Percentiles rank a stretch among this genome's conserved stretches.
Evolutionary conservation across 1,284 basidiomycete species (phyloP).

Genomic region (Naganishia sp.): DNA sequence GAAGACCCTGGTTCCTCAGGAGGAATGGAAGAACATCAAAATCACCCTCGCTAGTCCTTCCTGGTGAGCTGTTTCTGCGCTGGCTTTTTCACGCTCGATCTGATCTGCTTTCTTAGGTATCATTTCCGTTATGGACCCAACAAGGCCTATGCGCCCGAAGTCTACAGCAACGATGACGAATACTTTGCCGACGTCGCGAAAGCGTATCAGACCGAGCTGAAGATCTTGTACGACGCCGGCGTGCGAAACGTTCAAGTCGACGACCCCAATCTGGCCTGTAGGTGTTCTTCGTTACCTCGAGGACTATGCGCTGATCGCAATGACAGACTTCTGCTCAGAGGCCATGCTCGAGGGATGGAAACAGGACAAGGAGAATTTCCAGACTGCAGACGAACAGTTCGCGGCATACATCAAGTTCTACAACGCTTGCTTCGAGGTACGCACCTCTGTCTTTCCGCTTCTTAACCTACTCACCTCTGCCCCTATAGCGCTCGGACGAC

Average conservation of each 20-base stretch:
- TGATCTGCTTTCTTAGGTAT: conserved; percentile 46
- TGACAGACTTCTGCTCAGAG: conserved; percentile 39
- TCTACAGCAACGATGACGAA: conserved; percentile 36
- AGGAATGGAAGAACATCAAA: conserved; percentile 59
- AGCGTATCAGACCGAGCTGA: conserved; percentile 71
- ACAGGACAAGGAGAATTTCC: conserved; percentile 64
- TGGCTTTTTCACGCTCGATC: not conserved
- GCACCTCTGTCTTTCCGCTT: not conserved
- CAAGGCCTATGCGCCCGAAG: conserved; percentile 40
- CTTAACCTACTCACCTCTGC: not conserved
- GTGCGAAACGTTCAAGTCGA: conserved; percentile 32
- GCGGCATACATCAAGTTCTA: conserved; percentile 70
- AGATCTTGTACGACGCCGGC: conserved; percentile 69
- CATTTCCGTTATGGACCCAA: conserved; percentile 37
- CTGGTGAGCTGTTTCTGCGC: conserved; percentile 55
- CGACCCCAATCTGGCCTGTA: conserved; percentile 45
- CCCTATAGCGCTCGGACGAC: conserved; percentile 60
- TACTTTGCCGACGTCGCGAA: conserved; percentile 34
- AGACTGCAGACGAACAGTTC: conserved; percentile 65
- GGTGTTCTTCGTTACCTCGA: conserved; percentile 47
- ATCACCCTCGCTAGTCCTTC: conserved; percentile 72
- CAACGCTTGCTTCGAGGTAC: conserved; percentile 64
- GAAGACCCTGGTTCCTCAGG: conserved; percentile 41
- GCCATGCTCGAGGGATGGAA: conserved; percentile 47
- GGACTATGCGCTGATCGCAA: conserved; percentile 62